Evolutionary conservation across 2,329 filamentous ascomycete genomes (phyloP), one percentile per base, ranked within the genome.

Genomic region (Orbilia blumenaviensis): DNA sequence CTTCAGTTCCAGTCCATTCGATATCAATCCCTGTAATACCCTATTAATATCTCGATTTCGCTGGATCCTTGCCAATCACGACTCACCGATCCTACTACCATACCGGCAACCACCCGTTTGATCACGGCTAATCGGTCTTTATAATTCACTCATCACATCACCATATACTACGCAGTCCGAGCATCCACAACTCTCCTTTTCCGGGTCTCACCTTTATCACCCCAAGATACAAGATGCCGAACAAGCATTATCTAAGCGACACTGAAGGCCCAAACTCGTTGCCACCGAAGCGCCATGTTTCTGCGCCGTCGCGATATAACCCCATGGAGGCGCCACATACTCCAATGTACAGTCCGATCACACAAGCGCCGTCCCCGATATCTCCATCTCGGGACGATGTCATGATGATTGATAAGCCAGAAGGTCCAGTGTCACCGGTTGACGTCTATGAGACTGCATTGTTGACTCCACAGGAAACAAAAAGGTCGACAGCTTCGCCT

Each of bases 381-480:
- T 76, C 72, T n/a, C 72, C 72, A 18, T 64, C 56, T 56, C 58
- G 64, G 44, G 72, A 66, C 46, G 72, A 76, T 42, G 48, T 50
- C 12, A 76, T 76, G 72, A 66, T 64, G 38, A 50, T 76, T 21
- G 72, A 76, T 56, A 69, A 76, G 50, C 64, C 64, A 18, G 41
- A 64, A 2, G 50, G 41, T 14, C 46, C 36, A 29, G 48, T 58
- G 29, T 64, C 72, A 32, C 58, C 58, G 56, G 64, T 50, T 66
- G 72, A 76, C 46, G 34, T 58, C 48, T 76, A 64, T 29, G 72
- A 76, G 34, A 34, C 58, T 16, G 64, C 72, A 46, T 60, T 76
- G 36, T 54, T 76, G 72, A 76, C 72, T 27, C 72, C 72, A 21
- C 72, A 66, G 58, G 72, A 76, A 76, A 76, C 72, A 5, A 76